phyloP scores from a whole-genome alignment of 768 basidiomycete species.

The Lactarius psammicola region DNA sequence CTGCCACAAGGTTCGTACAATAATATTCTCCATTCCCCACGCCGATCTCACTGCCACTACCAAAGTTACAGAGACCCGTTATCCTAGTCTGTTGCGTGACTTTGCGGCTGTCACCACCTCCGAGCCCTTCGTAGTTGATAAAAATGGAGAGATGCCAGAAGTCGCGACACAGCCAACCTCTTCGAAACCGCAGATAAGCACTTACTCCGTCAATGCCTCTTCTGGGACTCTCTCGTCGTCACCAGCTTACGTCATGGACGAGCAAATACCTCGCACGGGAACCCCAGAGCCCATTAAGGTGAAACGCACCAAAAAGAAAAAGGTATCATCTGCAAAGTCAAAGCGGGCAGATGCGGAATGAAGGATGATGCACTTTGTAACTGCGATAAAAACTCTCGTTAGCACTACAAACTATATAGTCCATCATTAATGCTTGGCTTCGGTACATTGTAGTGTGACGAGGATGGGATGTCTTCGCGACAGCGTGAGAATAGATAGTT shows the following conservation, averaged over 20 bases:
- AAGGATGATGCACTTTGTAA: constrained; percentile 27
- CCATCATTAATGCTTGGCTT: constrained; percentile 24
- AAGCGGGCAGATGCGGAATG: constrained; percentile 50
- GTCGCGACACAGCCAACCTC: constrained; percentile 20
- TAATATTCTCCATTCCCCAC: constrained; percentile 2
- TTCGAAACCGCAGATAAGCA: constrained; percentile 27
- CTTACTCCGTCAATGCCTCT: constrained; percentile 19
- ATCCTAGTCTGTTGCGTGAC: constrained; percentile 25
- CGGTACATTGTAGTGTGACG: constrained; percentile 21
- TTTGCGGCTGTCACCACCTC: constrained; percentile 11
- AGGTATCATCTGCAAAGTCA: constrained; percentile 57
- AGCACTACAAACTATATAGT: constrained; percentile 20
- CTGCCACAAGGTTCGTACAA: constrained; percentile 35
- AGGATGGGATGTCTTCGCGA: constrained; percentile 2
- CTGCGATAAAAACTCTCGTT: constrained; percentile 10
- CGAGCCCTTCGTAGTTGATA: constrained; percentile 26
- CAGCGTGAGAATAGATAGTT: constrained; percentile 24
- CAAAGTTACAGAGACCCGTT: constrained; percentile 2
- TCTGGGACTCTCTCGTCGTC: constrained; percentile 41
- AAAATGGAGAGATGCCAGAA: constrained; percentile 29
- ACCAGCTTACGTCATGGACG: constrained; percentile 56
- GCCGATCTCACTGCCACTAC: not conserved
- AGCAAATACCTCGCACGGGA: constrained; percentile 49
- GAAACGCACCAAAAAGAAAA: constrained; percentile 66
- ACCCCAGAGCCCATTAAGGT: constrained; percentile 75